A percentile compares a stretch with the other conserved stretches of the same genome.
These are phyloP conservation scores for Auricularia auricula-judae DNA, from an alignment of 768 basidiomycete species.

Conservation along the genomic window DNA sequence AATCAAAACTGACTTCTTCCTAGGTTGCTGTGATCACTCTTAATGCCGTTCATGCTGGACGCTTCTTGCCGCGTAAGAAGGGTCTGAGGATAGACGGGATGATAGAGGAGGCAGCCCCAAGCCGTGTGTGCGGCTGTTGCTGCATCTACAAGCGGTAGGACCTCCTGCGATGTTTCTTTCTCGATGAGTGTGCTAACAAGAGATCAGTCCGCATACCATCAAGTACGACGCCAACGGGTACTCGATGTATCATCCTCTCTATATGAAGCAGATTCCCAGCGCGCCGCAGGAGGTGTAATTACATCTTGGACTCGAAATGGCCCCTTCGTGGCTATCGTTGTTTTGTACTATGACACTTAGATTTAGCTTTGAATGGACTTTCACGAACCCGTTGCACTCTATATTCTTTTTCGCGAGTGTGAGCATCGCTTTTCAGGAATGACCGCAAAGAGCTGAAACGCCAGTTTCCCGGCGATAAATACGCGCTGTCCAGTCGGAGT, in stretches of 20 bases:
- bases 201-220: background rate
- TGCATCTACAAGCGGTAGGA: background rate
- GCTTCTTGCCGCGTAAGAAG: conserved; percentile 1
- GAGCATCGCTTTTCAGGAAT: background rate
- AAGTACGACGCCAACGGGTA: background rate
- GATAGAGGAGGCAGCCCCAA: background rate
- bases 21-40: background rate
- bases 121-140: background rate
- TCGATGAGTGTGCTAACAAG: no score
- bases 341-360: background rate
- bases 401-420: background rate
- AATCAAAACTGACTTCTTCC: no score
- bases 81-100: conserved; percentile 3
- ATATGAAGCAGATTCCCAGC: background rate
- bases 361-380: background rate
- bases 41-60: background rate
- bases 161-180: no score
- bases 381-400: background rate
- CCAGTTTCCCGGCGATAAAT: no score
- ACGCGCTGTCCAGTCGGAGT: background rate
- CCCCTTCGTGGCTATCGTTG: background rate
- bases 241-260: background rate
- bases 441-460: background rate
- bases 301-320: background rate
- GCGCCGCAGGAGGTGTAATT: background rate